Conservation (phyloP, 139 green algal species). For the Pleodorina starrii region DNA sequence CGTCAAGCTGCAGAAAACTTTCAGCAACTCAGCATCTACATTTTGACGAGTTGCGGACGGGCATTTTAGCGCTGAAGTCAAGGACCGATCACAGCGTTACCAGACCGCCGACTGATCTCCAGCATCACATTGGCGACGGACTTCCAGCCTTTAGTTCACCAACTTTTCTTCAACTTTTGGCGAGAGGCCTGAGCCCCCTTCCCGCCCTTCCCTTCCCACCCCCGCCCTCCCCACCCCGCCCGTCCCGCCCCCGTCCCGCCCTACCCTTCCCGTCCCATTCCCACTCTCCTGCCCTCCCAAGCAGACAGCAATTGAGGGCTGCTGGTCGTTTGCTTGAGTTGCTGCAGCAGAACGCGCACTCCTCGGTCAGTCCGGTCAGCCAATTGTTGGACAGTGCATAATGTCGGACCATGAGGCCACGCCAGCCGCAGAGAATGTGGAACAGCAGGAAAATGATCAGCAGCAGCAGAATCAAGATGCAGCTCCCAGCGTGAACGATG, state of each 20-base stretch:
- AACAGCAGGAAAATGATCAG: background rate
- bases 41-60: too few relatives aligned
- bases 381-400: background rate
- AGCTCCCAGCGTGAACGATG: background rate
- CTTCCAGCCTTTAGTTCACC: background rate
- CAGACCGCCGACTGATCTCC: background rate
- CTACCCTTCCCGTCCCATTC: constrained; percentile 18
- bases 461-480: background rate
- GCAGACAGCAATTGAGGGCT: constrained; percentile 18
- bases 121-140: background rate
- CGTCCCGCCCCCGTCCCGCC: constrained; percentile 24
- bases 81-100: background rate
- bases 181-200: constrained; percentile 38
- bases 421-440: background rate
- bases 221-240: constrained; percentile 9
- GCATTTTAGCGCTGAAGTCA: too few relatives aligned
- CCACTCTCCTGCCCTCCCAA: constrained; percentile 7
- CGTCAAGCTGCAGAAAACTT: too few relatives aligned
- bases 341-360: background rate
- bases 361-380: background rate
- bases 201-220: constrained; percentile 29
- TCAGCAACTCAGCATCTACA: too few relatives aligned
- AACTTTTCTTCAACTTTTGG: background rate
- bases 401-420: constrained; percentile 10
- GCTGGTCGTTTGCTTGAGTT: background rate